Base-by-base conservation (phyloP, 164 flowering plant genomes). In the Magnolia sinica region DNA sequence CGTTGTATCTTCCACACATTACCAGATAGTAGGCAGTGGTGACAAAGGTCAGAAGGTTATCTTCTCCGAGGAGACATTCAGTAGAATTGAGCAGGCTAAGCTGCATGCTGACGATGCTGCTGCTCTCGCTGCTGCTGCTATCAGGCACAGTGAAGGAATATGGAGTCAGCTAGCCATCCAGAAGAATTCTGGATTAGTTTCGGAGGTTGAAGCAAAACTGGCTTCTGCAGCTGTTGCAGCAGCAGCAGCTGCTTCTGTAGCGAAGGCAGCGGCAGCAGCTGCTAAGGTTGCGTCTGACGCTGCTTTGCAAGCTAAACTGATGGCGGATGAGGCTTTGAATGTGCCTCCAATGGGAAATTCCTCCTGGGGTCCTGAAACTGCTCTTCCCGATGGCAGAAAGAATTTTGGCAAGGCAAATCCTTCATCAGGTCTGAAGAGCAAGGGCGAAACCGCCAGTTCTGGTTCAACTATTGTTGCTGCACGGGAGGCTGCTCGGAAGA, bases 191-290 rank as follows among this genome's bases (percentile, higher is more conserved):
- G 93, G 89, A 45, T 68, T 90, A 74, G 76, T 75, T 45, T 71
- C 87, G n/a, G 95, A 89, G 80, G 82, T 75, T 81, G 91, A 93
- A 86, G 85, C 88, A 51, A 88, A 85, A 80, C 72, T 96, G 70
- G 88, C 89, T 77, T 90, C 95, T 79, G 90, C 98, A 19, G 95
- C 97, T 37, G 95, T 79, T 76, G 91, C 93, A 71, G 83, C 88
- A 61, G 94, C 98, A 27, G 98, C 98, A 0, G 95, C 99, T 72
- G 94, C 94, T 70, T 90, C 97, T 70, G 97, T 96, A 84, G 98
- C 99, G 24, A 94, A 90, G 87, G 98, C 98, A n/a, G 99, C 99
- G 3, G 93, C 99, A 58, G 99, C 98, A 4, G 95, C 95, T 77
- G 99, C 99, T 73, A 89, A 87, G 85, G 86, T 96, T 83, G 99